These are phyloP conservation scores for Phytophthora sp. DNA, from an alignment of 352 stramenopile species.

Conservation along the genomic window DNA sequence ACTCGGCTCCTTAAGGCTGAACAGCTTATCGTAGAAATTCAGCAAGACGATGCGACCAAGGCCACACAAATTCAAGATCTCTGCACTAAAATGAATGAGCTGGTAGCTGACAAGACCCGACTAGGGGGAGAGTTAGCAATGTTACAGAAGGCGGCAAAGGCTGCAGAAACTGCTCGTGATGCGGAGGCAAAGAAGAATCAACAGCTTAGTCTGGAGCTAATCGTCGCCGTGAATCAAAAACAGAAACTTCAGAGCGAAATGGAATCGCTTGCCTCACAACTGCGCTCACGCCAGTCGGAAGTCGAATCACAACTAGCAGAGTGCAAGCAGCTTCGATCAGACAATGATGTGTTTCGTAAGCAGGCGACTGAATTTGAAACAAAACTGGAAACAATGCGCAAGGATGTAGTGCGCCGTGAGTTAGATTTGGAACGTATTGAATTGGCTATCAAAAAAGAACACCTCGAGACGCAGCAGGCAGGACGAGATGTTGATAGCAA, in stretches of 20 bases:
- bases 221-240: slow-evolving; percentile 75
- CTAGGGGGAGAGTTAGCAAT: slow-evolving; percentile 41
- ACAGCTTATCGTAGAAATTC: slow-evolving; percentile 67
- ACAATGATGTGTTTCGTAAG: slow-evolving; percentile 29
- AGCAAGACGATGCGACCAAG: slow-evolving; percentile 64
- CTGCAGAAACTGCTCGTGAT: slow-evolving; percentile 34
- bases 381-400: slow-evolving; percentile 42
- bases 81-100: slow-evolving; percentile 58
- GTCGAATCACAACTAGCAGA: slow-evolving; percentile 16
- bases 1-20: slow-evolving; percentile 68
- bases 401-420: slow-evolving; percentile 50
- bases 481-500: slow-evolving; percentile 35
- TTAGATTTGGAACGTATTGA: slow-evolving; percentile 54
- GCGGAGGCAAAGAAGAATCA: slow-evolving; percentile 68
- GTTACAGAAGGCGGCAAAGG: slow-evolving; percentile 39
- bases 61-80: slow-evolving; percentile 61
- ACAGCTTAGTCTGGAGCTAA: slow-evolving; percentile 70
- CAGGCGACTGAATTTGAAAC: slow-evolving; percentile 16
- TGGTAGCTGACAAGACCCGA: slow-evolving; percentile 50
- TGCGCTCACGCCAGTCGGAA: slow-evolving; percentile 20
- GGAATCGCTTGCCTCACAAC: slow-evolving; percentile 30
- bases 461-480: slow-evolving; percentile 49
- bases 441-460: slow-evolving; percentile 32
- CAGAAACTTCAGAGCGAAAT: slow-evolving; percentile 44
- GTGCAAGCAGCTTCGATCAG: slow-evolving; percentile 6